Evolutionary conservation across 1,284 basidiomycete genomes (phyloP).

Genomic region (Meira miltonrushii): DNA sequence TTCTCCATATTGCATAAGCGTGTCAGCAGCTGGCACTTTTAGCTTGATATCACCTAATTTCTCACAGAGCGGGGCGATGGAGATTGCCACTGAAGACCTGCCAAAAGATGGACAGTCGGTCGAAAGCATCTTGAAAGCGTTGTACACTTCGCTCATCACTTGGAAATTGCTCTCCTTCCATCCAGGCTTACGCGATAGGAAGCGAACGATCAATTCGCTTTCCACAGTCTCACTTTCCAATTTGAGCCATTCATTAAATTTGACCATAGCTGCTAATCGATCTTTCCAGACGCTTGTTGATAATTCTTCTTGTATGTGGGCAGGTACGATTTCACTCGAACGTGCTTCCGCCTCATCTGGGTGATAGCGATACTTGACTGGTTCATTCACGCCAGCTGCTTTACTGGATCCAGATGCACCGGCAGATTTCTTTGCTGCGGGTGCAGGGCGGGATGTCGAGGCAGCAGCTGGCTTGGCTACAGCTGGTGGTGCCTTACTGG

Average conservation of each 20-base stretch:
- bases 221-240: constrained; percentile 67
- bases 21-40: constrained; percentile 93
- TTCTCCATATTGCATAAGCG: constrained; percentile 75
- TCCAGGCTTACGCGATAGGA: constrained; percentile 80
- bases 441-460: constrained; percentile 57
- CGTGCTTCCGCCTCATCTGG: constrained; percentile 86
- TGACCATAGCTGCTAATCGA: constrained; percentile 77
- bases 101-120: constrained; percentile 77
- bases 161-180: constrained; percentile 99
- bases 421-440: constrained; percentile 35
- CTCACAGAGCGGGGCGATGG: constrained; percentile 79
- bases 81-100: constrained; percentile 75
- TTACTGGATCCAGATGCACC: constrained; percentile 56
- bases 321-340: constrained; percentile 70
- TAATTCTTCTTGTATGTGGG: constrained; percentile 67
- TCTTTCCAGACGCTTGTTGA: constrained; percentile 89
- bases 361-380: constrained; percentile 83
- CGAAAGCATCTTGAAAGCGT: constrained; percentile 61
- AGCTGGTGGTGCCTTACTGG: not conserved
- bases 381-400: constrained; percentile 62
- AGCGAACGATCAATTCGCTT: constrained; percentile 83
- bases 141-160: constrained; percentile 50
- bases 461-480: constrained; percentile 58
- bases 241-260: constrained; percentile 78
- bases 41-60: constrained; percentile 95